Conservation (phyloP, 202 grass and related monocot species). For the Panicum virgatum region DNA sequence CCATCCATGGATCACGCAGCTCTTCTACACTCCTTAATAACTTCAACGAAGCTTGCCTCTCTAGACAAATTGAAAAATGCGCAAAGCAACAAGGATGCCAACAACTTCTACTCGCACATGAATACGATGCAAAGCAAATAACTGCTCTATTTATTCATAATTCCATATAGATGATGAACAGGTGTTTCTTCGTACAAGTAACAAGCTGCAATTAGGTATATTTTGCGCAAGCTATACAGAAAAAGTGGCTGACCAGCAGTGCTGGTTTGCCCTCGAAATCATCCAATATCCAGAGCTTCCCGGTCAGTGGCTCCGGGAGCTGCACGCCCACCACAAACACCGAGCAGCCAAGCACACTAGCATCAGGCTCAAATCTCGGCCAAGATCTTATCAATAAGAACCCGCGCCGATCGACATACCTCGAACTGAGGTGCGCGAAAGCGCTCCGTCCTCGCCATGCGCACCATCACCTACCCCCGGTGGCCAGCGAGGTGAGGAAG, state of each 20-base stretch:
- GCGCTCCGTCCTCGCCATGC: conserved; percentile 61
- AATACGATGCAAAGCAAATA: neutral
- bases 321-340: conserved; percentile 27
- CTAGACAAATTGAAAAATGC: too few species aligned
- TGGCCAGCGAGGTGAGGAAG: neutral
- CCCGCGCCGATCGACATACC: conserved; percentile 19
- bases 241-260: conserved; percentile 61
- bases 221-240: too few species aligned
- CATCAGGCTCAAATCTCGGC: neutral
- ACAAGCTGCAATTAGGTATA: too few species aligned
- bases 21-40: too few species aligned
- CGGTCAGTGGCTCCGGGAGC: conserved; percentile 82
- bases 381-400: too few species aligned
- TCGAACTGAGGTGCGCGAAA: conserved; percentile 79
- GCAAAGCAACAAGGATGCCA: too few species aligned
- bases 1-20: too few species aligned
- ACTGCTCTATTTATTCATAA: neutral
- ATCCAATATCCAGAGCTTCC: conserved; percentile 76
- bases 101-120: too few species aligned
- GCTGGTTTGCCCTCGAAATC: conserved; percentile 72
- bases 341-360: neutral
- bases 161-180: neutral
- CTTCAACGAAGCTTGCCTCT: too few species aligned
- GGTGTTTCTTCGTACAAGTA: neutral
- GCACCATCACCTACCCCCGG: conserved; percentile 34